phyloP scores from a whole-genome alignment of 225 moss, liverwort and hornwort genomes.

The Lunularia cruciata region DNA sequence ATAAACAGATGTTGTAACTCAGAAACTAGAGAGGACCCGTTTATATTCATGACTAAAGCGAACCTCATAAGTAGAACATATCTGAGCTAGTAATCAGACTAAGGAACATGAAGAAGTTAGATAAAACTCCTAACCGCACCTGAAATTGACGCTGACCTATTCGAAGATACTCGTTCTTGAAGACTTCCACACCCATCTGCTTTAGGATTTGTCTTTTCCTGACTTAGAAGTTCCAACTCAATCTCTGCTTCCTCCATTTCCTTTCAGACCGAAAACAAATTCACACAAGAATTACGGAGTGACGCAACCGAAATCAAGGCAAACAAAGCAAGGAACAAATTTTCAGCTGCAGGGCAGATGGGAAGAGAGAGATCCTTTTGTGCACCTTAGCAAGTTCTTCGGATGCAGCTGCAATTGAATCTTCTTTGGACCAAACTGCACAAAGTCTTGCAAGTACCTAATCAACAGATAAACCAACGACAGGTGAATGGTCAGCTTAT shows the following conservation, averaged over 20 bases:
- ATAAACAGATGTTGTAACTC: too few species aligned
- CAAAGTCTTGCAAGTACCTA: conserved; percentile 83
- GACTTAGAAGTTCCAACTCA: conserved; percentile 65
- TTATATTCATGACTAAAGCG: not conserved
- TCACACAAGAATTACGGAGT: too few species aligned
- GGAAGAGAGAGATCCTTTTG: not conserved
- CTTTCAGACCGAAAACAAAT: conserved; percentile 33
- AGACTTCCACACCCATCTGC: conserved; percentile 33
- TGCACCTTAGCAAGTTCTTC: conserved; percentile 68
- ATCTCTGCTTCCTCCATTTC: conserved; percentile 91
- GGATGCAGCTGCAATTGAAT: conserved; percentile 51
- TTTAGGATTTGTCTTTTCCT: conserved; percentile 30
- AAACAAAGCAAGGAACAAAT: not conserved
- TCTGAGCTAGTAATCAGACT: too few species aligned
- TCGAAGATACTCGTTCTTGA: conserved; percentile 16
- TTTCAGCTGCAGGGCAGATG: not conserved
- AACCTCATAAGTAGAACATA: not conserved
- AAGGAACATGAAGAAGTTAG: not conserved
- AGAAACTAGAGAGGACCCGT: too few species aligned
- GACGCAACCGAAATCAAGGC: too few species aligned
- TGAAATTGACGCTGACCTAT: conserved; percentile 29
- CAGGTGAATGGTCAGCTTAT: too few species aligned
- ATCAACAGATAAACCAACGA: not conserved
- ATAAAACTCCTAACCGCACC: conserved; percentile 24
- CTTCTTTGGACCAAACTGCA: conserved; percentile 60